Evolutionary conservation across 2,329 filamentous ascomycete genomes (phyloP).

Genomic region (Microthyrium microscopicum): DNA sequence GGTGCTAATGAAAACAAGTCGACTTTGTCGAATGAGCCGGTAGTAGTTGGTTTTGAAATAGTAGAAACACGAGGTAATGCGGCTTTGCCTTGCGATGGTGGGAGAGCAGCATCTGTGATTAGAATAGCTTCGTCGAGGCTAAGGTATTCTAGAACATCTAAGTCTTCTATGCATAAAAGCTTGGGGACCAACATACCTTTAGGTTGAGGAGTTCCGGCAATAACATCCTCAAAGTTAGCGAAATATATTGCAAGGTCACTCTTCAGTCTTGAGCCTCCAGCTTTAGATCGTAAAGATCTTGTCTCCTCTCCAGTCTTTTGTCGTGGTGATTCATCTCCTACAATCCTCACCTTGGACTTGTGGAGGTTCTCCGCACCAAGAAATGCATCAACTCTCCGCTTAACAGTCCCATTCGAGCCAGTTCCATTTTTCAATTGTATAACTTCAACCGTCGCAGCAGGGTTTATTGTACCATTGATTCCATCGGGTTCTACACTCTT

Average conservation of each 20-base stretch:
- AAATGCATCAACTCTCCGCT: too few relatives aligned
- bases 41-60: slow-evolving; percentile 12
- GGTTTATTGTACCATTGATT: too few relatives aligned
- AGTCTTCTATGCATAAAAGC: slow-evolving; percentile 26
- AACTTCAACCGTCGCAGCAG: too few relatives aligned
- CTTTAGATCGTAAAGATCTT: slow-evolving; percentile 71
- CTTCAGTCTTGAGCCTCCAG: slow-evolving; percentile 66
- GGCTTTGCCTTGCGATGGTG: slow-evolving; percentile 2
- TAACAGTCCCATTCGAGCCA: too few relatives aligned
- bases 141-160: slow-evolving; percentile 43
- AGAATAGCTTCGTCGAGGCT: slow-evolving; percentile 57
- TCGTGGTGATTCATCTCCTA: too few relatives aligned
- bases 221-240: slow-evolving; percentile 83
- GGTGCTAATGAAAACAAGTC: not conserved
- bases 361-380: too few relatives aligned
- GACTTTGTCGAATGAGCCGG: slow-evolving; percentile 3
- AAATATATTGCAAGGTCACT: slow-evolving; percentile 87
- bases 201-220: too few relatives aligned
- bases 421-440: too few relatives aligned
- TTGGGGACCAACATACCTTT: slow-evolving; percentile 60
- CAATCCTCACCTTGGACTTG: too few relatives aligned
- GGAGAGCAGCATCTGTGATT: slow-evolving; percentile 52
- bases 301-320: slow-evolving; percentile 27
- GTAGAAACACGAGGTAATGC: slow-evolving; percentile 8
- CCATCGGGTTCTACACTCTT: too few relatives aligned